A percentile compares a stretch with the other conserved stretches of the same genome.
Evolutionary conservation across 768 basidiomycete genomes (phyloP).

Genomic region (Gymnopilus dilepis): DNA sequence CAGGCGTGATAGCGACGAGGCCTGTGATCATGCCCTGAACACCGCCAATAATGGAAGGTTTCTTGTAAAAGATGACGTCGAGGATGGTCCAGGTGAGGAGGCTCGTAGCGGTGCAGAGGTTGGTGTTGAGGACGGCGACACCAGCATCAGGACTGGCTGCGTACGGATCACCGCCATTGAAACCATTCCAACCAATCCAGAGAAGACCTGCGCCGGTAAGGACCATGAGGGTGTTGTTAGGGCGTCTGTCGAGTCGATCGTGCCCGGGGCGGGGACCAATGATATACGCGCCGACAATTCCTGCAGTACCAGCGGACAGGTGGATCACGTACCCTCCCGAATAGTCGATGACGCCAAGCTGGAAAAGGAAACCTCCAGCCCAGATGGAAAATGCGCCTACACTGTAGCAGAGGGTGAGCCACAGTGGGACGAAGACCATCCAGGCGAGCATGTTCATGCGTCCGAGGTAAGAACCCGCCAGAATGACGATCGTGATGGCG

Average conservation of each 20-base stretch:
- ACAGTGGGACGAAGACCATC: constrained; percentile 2
- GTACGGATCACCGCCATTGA: background rate
- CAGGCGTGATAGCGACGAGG: background rate
- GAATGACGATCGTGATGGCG: background rate
- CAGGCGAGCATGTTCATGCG: constrained; percentile 2
- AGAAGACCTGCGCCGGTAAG: background rate
- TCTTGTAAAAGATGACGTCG: background rate
- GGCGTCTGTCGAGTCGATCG: background rate
- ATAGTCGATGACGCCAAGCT: constrained; percentile 3
- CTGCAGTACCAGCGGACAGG: background rate
- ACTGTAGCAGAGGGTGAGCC: constrained; percentile 1
- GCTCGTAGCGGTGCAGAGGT: background rate
- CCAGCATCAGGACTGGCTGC: background rate
- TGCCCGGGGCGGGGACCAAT: background rate
- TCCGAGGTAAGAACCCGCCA: background rate
- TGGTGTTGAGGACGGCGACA: constrained; percentile 1
- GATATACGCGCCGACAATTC: background rate
- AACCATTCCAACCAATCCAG: constrained; percentile 1
- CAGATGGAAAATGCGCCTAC: constrained; percentile 3
- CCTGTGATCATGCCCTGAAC: background rate
- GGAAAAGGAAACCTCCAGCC: constrained; percentile 3
- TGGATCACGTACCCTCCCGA: constrained; percentile 1
- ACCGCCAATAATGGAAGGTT: constrained; percentile 1
- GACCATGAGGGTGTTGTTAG: constrained; percentile 2
- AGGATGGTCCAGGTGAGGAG: background rate